These are phyloP conservation scores for Rhodosorus marinus DNA, from an alignment of 23 red algal species.

Conservation along the genomic window DNA sequence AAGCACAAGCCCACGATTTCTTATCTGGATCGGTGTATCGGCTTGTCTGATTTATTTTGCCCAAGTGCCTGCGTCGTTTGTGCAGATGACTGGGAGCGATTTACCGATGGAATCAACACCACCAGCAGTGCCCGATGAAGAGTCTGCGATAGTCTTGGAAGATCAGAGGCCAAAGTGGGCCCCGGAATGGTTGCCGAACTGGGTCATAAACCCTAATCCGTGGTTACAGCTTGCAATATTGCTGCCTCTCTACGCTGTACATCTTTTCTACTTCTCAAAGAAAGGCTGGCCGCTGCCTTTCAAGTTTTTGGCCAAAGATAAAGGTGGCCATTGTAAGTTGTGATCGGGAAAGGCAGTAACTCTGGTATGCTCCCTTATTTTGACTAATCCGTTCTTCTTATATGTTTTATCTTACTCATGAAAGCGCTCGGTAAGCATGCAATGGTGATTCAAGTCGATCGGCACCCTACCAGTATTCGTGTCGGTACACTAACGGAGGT, in stretches of 20 bases:
- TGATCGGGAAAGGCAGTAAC: constrained; percentile 49
- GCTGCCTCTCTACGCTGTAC: constrained; percentile 52
- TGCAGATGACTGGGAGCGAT: too few relatives aligned
- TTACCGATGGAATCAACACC: too few relatives aligned
- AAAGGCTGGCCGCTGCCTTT: constrained; percentile 35
- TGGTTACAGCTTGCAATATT: constrained; percentile 52
- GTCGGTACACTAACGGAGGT: too few relatives aligned
- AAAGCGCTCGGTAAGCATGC: not conserved
- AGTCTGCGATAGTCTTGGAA: not conserved
- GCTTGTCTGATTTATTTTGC: too few relatives aligned
- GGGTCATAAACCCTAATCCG: constrained; percentile 22
- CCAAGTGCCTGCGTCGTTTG: too few relatives aligned
- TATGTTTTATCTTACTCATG: too few relatives aligned
- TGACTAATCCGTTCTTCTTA: too few relatives aligned
- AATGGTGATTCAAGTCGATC: not conserved
- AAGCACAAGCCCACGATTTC: too few relatives aligned
- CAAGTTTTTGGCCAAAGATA: not conserved
- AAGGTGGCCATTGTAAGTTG: not conserved
- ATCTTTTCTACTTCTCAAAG: constrained; percentile 67
- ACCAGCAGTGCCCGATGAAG: too few relatives aligned
- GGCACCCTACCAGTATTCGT: too few relatives aligned
- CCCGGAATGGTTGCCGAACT: constrained; percentile 26
- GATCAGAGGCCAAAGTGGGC: constrained; percentile 28
- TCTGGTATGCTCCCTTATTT: too few relatives aligned
- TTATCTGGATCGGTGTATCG: too few relatives aligned